Evolutionary conservation across 495 filamentous ascomycete genomes (phyloP).

Genomic region (Opeltia flavorubescens): DNA sequence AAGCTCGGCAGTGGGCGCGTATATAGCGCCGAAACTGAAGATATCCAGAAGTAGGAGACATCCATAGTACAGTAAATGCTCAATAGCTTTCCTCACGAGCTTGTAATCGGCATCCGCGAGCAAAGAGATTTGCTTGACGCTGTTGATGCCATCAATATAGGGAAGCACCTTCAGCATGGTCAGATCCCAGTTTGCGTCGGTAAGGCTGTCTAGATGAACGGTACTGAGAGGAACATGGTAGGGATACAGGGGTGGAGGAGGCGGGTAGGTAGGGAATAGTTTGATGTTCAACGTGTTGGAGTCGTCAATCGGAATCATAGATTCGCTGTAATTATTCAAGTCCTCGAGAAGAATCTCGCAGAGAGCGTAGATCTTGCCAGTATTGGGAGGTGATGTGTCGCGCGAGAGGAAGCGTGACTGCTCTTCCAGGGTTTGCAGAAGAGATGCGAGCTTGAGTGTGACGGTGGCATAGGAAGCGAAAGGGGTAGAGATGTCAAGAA

Average conservation of each 20-base stretch:
- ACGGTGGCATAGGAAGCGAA: constrained; percentile 63
- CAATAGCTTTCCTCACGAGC: constrained; percentile 68
- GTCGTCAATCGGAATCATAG: constrained; percentile 93
- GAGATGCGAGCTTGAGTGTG: constrained; percentile 65
- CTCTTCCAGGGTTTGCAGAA: constrained; percentile 80
- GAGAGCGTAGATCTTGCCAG: constrained; percentile 59
- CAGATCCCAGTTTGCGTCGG: constrained; percentile 83
- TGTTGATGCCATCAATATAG: constrained; percentile 79
- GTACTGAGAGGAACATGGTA: constrained; percentile 89
- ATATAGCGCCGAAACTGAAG: constrained; percentile 84
- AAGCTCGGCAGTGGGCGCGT: constrained; percentile 68
- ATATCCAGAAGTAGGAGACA: constrained; percentile 78
- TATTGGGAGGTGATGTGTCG: constrained; percentile 32
- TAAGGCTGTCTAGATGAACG: constrained; percentile 56
- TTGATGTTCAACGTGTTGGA: constrained; percentile 94
- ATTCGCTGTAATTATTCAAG: constrained; percentile 92
- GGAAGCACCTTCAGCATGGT: constrained; percentile 66
- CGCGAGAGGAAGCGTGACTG: constrained; percentile 58
- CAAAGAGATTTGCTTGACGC: constrained; percentile 69
- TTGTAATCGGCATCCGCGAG: constrained; percentile 73
- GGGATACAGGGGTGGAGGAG: constrained; percentile 60
- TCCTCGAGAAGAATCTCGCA: constrained; percentile 90
- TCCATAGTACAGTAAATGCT: constrained; percentile 82
- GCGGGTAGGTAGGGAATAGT: constrained; percentile 69
- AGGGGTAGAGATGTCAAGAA: constrained; percentile 59